Evolutionary conservation across 352 stramenopile genomes (phyloP), one percentile per base, ranked within the genome.

Genomic region (Pythium diclinum): DNA sequence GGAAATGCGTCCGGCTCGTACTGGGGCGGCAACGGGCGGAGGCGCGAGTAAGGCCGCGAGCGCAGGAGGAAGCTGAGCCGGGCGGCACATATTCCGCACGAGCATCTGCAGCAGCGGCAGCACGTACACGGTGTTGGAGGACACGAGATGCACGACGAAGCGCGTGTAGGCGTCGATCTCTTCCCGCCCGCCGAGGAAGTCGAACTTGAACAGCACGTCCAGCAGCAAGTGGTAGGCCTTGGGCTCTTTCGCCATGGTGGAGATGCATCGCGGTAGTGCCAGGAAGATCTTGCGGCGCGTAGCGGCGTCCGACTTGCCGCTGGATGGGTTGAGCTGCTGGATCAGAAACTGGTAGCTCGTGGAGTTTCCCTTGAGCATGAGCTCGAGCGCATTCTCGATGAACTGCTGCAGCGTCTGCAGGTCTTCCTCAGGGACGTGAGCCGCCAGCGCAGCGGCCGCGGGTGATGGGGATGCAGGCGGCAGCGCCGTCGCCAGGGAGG

Each of bases 21-120:
- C 47, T 17, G 54, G 47, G 0, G 51, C 53, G 33, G 23, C 16
- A 10, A 23, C 33, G 11, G 47, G 19, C 10, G 56, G 40, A 21
- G 59, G 36, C 10, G 56, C 62, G 48, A 49, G 32, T 23, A 67
- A 59, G 11, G 63, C 67, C 59, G 66, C 57, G 16, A 87, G 65
- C 4, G 74, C 69, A 1, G 72, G 71, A 13, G 77, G 73, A 16
- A 89, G 63, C 38, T 85, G 64, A 61, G 80, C 74, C 14, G 79
- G 82, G 6, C 76, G 79, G 28, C 77, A 78, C 51, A 95, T 62
- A 48, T 88, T 92, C 9, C 87, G 83, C 61, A 90, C 74, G 32
- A 95, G 83, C 85, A 92, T 93, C 67, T 93, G 85, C 49, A 95
- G 73, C 61, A 83, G 79, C 13, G 87, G 87, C 32, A 91, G 66